Percentiles rank a stretch among this genome's conserved stretches.
These are phyloP conservation scores for Inga laurina DNA, from an alignment of 306 rosid genomes.

Conservation along the genomic window DNA sequence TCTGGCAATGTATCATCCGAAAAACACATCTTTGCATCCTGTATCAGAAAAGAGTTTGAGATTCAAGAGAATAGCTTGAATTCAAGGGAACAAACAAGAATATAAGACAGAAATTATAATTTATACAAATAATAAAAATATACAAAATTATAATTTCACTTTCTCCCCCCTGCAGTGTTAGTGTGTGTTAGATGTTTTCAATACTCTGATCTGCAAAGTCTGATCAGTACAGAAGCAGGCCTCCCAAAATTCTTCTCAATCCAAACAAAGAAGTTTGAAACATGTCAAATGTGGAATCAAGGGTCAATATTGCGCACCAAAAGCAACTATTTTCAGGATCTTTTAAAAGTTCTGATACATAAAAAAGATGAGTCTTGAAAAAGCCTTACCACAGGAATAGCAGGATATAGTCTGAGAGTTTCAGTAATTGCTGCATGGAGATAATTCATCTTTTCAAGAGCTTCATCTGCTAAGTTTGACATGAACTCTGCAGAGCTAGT, in stretches of 20 bases:
- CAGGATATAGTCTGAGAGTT: slow-evolving; percentile 82
- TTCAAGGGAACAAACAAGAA: neutral
- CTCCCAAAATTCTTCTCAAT: neutral
- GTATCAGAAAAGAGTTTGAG: slow-evolving; percentile 7
- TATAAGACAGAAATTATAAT: neutral
- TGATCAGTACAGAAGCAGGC: neutral
- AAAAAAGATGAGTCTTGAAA: neutral
- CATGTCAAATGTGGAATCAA: neutral
- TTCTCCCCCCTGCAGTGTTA: neutral
- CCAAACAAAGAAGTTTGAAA: neutral
- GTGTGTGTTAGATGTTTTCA: neutral
- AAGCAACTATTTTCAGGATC: neutral
- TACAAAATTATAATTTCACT: neutral
- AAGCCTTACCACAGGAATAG: slow-evolving; percentile 72
- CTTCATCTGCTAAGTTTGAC: slow-evolving; percentile 49
- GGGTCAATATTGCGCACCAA: neutral
- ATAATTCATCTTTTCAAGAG: slow-evolving; percentile 68
- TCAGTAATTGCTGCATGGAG: slow-evolving; percentile 80
- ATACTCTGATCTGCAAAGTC: neutral
- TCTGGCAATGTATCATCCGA: slow-evolving; percentile 77
- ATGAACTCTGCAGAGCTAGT: slow-evolving; percentile 49
- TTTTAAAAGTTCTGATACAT: neutral
- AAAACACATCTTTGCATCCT: slow-evolving; percentile 75
- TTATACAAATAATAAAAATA: neutral
- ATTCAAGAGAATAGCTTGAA: neutral